Base-by-base conservation (phyloP, 768 basidiomycete species). In the Leccinum imitatum region DNA sequence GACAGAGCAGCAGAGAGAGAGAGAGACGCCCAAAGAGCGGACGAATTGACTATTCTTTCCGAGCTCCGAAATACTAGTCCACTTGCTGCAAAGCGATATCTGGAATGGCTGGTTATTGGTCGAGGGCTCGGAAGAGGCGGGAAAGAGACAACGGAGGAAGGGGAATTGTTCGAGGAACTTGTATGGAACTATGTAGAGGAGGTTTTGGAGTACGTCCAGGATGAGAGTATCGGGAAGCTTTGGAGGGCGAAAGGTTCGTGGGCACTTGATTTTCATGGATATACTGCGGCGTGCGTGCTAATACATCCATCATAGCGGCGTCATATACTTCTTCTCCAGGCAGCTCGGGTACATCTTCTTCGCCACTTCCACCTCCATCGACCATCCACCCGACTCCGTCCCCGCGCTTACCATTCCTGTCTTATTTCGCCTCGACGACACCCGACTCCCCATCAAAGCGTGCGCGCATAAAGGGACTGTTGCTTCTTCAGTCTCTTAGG, bases 381-480 rank as follows among this genome's bases (percentile, higher is more conserved):
- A 39, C 48, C 0, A 54, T 52, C 23, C 13, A 46, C n/a, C 19
- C 59, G 23, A 15, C 37, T 21, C 57, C 10, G n/a, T 47, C 59
- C 47, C 57, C 59, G 15, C 67, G 50, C 30, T 11, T 57, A 35
- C 39, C 73, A 23, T 73, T 73, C 60, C 69, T 92, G 7, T 80
- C 86, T 6, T 93, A 93, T 73, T 88, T 95, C 62, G 80, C 87
- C 3, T 86, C 89, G n/a, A 89, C 89, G 23, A 91, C 92, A 4
- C 92, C 92, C 1, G 84, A 91, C 58, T 90, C 91, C 0, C 80
- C 82, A 15, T 81, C 85, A 59, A 94, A 94, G 71, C 82, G 83
- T 19, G 76, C 78, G 2, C 84, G 93, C 25, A 79, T 96, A 63
- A 92, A 90, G 70, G 78, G 85, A 0, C 76, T 88, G n/a, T 76